phyloP scores from a whole-genome alignment of 192 early-diverging fungal species.

The Podila epicladia region DNA sequence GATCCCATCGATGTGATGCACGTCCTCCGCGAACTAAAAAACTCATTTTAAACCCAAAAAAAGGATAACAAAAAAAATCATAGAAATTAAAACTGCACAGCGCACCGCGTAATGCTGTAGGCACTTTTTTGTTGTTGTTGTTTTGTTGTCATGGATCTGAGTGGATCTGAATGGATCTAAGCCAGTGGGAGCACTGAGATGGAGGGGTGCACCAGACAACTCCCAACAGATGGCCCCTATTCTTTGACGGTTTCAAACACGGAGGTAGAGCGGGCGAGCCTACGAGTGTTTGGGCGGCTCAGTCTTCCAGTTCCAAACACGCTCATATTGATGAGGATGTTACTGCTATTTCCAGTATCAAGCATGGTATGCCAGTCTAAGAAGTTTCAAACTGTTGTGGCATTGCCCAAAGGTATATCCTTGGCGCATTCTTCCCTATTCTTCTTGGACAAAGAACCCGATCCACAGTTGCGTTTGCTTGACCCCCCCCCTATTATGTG shows the following conservation, averaged over 20 bases:
- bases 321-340: too few relatives aligned
- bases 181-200: neutral
- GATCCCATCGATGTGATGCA: conserved; percentile 82
- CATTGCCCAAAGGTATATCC: too few relatives aligned
- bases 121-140: neutral
- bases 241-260: neutral
- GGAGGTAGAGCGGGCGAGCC: neutral
- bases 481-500: too few relatives aligned
- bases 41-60: conserved; percentile 57
- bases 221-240: neutral
- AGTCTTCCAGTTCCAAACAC: too few relatives aligned
- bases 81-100: neutral
- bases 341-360: too few relatives aligned
- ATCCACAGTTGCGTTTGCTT: too few relatives aligned
- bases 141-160: too few relatives aligned
- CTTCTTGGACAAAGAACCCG: too few relatives aligned
- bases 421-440: too few relatives aligned
- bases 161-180: neutral
- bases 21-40: conserved; percentile 83
- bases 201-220: neutral
- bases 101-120: neutral
- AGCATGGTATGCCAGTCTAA: too few relatives aligned
- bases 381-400: too few relatives aligned
- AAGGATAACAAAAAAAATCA: neutral
- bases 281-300: too few relatives aligned